A percentile compares a stretch with the other conserved stretches of the same genome.
phyloP scores from a whole-genome alignment of 1,284 basidiomycete genomes.

The Ustilago vetiveriae region DNA sequence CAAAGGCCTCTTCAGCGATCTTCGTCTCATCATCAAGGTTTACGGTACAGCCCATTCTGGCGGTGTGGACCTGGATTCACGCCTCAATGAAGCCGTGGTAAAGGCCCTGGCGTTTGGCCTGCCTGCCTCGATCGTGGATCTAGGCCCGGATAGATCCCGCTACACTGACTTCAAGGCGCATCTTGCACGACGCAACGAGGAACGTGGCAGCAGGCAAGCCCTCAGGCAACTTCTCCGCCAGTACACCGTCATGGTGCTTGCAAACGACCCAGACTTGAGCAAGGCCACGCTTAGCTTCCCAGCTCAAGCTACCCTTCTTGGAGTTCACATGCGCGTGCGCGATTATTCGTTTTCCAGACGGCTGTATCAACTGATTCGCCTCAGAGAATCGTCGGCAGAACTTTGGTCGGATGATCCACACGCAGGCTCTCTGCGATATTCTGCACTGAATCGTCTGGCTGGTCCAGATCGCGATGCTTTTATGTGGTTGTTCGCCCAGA shows the following conservation, averaged over 20 bases:
- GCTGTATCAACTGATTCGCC: constrained; percentile 33
- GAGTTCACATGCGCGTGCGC: constrained; percentile 30
- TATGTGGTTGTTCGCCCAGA: constrained; percentile 37
- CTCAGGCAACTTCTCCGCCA: constrained; percentile 29
- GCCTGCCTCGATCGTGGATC: constrained; percentile 17
- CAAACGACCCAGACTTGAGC: constrained; percentile 27
- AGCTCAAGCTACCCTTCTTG: constrained; percentile 36
- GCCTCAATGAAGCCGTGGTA: constrained; percentile 28
- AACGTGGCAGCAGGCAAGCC: constrained; percentile 21
- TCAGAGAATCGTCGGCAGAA: constrained; percentile 13
- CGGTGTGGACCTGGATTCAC: constrained; percentile 20
- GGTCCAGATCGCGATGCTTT: constrained; percentile 29
- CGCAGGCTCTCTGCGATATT: constrained; percentile 4
- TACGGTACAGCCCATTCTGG: constrained; percentile 16
- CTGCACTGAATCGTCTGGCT: constrained; percentile 15
- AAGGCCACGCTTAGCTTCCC: constrained; percentile 16
- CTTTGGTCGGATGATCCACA: constrained; percentile 23
- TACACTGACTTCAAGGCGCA: constrained; percentile 17
- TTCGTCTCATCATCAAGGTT: constrained; percentile 23
- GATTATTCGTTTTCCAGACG: constrained; percentile 38
- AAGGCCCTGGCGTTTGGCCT: constrained; percentile 20
- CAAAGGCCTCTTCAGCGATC: constrained; percentile 20
- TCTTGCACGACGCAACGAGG: constrained; percentile 27
- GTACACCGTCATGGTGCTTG: constrained; percentile 27
- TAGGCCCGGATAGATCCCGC: constrained; percentile 13